Percentiles rank a stretch among this genome's conserved stretches.
Evolutionary conservation across 73 alveolate genomes (phyloP).

Genomic region (Paramecium caudatum): DNA sequence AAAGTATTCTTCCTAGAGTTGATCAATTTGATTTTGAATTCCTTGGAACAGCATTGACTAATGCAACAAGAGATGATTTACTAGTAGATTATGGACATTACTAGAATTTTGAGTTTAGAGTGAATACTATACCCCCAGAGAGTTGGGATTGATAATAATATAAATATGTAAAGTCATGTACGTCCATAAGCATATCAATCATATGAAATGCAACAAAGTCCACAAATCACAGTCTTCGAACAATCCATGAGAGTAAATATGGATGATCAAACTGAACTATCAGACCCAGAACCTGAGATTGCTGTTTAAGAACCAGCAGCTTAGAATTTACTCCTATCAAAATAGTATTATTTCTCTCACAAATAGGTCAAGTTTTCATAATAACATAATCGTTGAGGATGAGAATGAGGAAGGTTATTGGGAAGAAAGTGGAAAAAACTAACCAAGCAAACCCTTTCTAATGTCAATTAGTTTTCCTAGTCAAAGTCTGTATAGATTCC

Average conservation of each 20-base stretch:
- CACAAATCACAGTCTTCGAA: not conserved
- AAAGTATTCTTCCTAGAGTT: not conserved
- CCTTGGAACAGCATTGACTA: constrained; percentile 68
- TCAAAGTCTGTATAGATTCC: not conserved
- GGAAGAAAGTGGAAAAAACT: constrained; percentile 4
- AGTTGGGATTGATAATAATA: constrained; percentile 45
- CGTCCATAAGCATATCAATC: not conserved
- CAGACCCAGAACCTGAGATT: constrained; percentile 33
- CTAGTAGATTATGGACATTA: not conserved
- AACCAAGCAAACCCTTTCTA: not conserved
- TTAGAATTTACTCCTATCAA: not conserved
- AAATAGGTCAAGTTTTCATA: not conserved
- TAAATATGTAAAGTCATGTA: constrained; percentile 34
- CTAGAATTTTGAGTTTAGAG: constrained; percentile 8
- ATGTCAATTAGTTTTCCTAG: not conserved
- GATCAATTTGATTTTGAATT: constrained; percentile 53
- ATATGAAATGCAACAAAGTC: constrained; percentile 14
- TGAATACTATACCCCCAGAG: constrained; percentile 53
- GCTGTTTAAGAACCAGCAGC: not conserved
- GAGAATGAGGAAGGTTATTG: not conserved
- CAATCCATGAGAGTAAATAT: not conserved
- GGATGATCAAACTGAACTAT: constrained; percentile 21
- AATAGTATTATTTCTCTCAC: constrained; percentile 33
- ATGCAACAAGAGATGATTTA: constrained; percentile 64
- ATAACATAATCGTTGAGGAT: constrained; percentile 7